A percentile compares a stretch with the other conserved stretches of the same genome.
Conservation (phyloP, 1,284 basidiomycete species). For the Papiliotrema nemorosa region DNA sequence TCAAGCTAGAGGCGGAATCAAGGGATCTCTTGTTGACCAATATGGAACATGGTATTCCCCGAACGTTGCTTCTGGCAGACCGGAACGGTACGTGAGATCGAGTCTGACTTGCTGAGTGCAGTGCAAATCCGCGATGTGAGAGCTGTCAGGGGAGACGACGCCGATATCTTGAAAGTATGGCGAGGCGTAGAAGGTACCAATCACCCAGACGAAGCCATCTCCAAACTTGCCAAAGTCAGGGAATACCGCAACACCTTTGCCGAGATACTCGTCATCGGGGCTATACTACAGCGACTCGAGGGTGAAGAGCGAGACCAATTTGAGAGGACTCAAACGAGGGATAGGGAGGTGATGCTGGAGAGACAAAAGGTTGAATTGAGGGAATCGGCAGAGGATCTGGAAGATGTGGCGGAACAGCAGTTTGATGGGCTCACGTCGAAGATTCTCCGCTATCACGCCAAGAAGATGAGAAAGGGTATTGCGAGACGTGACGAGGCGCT, state of each 20-base stretch:
- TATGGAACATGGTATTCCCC: slow-evolving; percentile 38
- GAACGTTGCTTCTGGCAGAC: slow-evolving; percentile 41
- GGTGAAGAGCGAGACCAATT: slow-evolving; percentile 43
- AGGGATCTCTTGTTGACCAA: slow-evolving; percentile 41
- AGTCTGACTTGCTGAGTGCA: slow-evolving; percentile 7
- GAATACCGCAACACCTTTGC: slow-evolving; percentile 48
- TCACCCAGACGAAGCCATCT: slow-evolving; percentile 1
- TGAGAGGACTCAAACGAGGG: slow-evolving; percentile 32
- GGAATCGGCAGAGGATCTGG: slow-evolving; percentile 3
- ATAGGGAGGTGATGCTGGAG: background rate
- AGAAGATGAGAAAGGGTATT: slow-evolving; percentile 6
- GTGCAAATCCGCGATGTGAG: slow-evolving; percentile 41
- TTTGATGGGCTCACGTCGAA: slow-evolving; percentile 19
- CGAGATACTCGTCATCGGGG: slow-evolving; percentile 43
- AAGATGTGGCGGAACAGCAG: slow-evolving; percentile 14
- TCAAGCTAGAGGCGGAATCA: slow-evolving; percentile 37
- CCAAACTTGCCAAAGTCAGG: background rate
- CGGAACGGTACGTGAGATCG: slow-evolving; percentile 33
- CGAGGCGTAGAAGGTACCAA: slow-evolving; percentile 14
- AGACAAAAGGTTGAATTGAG: slow-evolving; percentile 1
- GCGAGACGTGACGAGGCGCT: too few relatives aligned
- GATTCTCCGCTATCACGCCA: slow-evolving; percentile 13
- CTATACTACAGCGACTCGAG: slow-evolving; percentile 44
- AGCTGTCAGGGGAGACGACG: slow-evolving; percentile 26
- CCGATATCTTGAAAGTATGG: slow-evolving; percentile 26